Base-by-base conservation (phyloP, 1,284 basidiomycete species). In the Ceratobasidium sp. region DNA sequence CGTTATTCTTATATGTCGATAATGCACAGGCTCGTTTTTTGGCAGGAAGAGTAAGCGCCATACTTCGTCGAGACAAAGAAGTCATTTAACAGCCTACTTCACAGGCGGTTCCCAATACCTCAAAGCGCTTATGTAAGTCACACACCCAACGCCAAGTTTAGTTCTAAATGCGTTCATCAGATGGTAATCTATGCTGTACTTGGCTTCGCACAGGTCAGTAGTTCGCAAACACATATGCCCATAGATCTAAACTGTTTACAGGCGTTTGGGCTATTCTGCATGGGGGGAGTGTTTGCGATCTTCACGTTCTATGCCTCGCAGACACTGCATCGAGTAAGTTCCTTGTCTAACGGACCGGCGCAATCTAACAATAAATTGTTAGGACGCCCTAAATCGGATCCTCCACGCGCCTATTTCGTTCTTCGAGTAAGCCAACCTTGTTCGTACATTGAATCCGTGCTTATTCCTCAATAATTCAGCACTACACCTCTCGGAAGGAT, bases 401-500 rank as follows among this genome's bases (percentile, higher is more conserved):
- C 46, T 73, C 2, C 88, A 90, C 80, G 92, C 93, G 0, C 94
- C 95, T 0, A 95, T 95, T 90, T 90, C 90, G 6, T 96, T 95
- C 87, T 96, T 96, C 82, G 95, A 96, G 94, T 0, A 96, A 93
- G 0, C 89, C 89, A 79, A 40, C 65, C 7, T 66, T 20, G 17
- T 44, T 33, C 7, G 65, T 44, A 44, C 46, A 38, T 65, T 54
- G 38, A 50, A 64, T 67, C 28, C 33, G 61, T 66, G 20, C 54
- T 46, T 54, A 20, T 69, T 23, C 48, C 17, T 17, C 52, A 23
- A 38, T 38, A 10, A 46, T 48, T 10, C 28, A 65, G 71, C 17
- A 56, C 46, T 33, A 54, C 46, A 88, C 96, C 96, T 6, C 87
- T 96, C 13, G 96, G 96, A 15, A 91, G 96, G 28, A 95, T 97